Conservation (phyloP, 2,329 filamentous ascomycete species). For the Grosmannia huntii region DNA sequence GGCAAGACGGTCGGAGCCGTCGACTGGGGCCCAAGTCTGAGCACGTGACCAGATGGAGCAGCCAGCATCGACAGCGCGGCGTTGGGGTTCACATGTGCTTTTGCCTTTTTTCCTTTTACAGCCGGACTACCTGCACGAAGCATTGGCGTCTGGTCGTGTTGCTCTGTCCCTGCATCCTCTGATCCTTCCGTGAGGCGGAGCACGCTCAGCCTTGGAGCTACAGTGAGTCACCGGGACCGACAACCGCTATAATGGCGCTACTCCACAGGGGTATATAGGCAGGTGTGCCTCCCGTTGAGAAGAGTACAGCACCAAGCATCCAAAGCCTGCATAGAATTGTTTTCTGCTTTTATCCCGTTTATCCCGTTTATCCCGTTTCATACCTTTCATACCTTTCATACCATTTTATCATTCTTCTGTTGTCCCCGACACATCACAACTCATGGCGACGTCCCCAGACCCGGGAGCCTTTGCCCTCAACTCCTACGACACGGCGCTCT, state of each 20-base stretch:
- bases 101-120: neutral
- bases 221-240: neutral
- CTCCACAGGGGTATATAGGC: too few relatives aligned
- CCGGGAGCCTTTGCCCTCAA: slow-evolving; percentile 5
- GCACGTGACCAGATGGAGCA: neutral
- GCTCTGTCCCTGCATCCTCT: neutral
- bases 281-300: too few relatives aligned
- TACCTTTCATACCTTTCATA: too few relatives aligned
- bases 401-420: too few relatives aligned
- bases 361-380: neutral
- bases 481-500: slow-evolving; percentile 48
- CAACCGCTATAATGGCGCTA: too few relatives aligned
- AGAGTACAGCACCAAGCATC: too few relatives aligned
- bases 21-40: slow-evolving; percentile 25
- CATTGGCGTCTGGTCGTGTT: neutral
- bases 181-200: neutral
- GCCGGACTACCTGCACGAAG: neutral
- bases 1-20: slow-evolving; percentile 23
- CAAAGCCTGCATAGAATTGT: neutral
- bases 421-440: neutral
- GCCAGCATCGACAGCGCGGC: neutral
- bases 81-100: neutral
- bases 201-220: neutral
- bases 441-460: slow-evolving; percentile 3
- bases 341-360: neutral